Percentiles rank a stretch among this genome's conserved stretches.
These are phyloP conservation scores for Trypanosoma avium DNA, from an alignment of 208 protist genomes.

Conservation along the genomic window DNA sequence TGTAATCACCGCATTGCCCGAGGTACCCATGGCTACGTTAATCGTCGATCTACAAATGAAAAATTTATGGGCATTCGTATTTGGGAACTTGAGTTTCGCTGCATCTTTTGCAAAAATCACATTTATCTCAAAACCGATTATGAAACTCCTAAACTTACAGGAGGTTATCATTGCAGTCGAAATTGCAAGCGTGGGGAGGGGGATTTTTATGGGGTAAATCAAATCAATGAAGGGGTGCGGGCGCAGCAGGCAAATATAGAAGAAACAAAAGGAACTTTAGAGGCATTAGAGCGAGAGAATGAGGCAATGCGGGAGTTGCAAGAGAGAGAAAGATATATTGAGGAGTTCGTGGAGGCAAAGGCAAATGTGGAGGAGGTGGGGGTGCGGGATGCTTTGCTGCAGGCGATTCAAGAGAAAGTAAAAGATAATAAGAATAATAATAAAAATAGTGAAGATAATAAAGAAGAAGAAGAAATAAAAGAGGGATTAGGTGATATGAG, in stretches of 20 bases:
- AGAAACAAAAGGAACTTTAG: conserved; percentile 58
- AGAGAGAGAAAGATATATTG: conserved; percentile 65
- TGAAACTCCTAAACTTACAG: conserved; percentile 77
- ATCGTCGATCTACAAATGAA: conserved; percentile 59
- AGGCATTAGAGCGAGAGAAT: conserved; percentile 78
- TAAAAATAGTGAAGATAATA: background rate
- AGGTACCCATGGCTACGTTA: conserved; percentile 82
- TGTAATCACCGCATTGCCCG: conserved; percentile 72
- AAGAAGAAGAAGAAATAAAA: background rate
- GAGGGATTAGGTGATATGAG: background rate
- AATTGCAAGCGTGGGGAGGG: conserved; percentile 66
- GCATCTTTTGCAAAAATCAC: conserved; percentile 65
- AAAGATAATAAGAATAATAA: background rate
- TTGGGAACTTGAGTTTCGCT: conserved; percentile 80
- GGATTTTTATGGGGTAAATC: conserved; percentile 69
- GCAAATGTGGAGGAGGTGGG: conserved; percentile 35
- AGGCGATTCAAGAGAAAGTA: conserved; percentile 18
- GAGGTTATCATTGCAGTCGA: conserved; percentile 70
- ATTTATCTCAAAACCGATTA: conserved; percentile 76
- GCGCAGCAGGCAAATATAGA: conserved; percentile 53
- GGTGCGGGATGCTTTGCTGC: conserved; percentile 39
- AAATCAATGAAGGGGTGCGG: conserved; percentile 56
- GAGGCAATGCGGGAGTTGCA: conserved; percentile 56
- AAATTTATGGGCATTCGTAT: conserved; percentile 75
- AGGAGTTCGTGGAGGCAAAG: conserved; percentile 59